A percentile compares a stretch with the other conserved stretches of the same genome.
Evolutionary conservation across 2,329 filamentous ascomycete species (phyloP).

Genomic region (Penicillium sp.): DNA sequence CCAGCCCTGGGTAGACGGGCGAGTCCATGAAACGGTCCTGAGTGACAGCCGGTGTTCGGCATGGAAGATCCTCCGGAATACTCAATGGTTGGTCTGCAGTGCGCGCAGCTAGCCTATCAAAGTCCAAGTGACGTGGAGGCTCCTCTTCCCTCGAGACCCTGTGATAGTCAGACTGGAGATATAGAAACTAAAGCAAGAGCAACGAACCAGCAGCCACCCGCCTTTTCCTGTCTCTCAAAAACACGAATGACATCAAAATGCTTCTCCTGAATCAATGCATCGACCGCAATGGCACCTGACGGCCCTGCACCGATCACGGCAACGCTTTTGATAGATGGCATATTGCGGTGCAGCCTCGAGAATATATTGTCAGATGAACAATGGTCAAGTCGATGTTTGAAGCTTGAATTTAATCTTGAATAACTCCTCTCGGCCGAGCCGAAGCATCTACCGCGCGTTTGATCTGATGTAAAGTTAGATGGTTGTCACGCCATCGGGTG

Average conservation of each 20-base stretch:
- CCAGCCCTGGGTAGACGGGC: slow-evolving; percentile 57
- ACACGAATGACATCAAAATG: slow-evolving; percentile 55
- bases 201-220: slow-evolving; percentile 57
- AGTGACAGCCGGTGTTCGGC: slow-evolving; percentile 38
- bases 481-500: slow-evolving; percentile 19
- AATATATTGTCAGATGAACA: not conserved
- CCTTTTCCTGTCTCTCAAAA: slow-evolving; percentile 55
- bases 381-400: too few species aligned
- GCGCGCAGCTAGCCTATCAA: slow-evolving; percentile 45
- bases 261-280: slow-evolving; percentile 56
- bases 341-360: not conserved
- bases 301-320: slow-evolving; percentile 59
- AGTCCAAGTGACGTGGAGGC: slow-evolving; percentile 42
- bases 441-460: not conserved
- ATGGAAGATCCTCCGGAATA: slow-evolving; percentile 47
- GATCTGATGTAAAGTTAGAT: slow-evolving; percentile 10
- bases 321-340: slow-evolving; percentile 38
- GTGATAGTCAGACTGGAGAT: slow-evolving; percentile 1
- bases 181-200: not conserved
- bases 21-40: slow-evolving; percentile 53
- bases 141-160: slow-evolving; percentile 31
- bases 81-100: slow-evolving; percentile 47
- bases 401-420: too few species aligned
- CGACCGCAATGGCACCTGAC: slow-evolving; percentile 54
- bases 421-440: slow-evolving; percentile 16